phyloP scores from a whole-genome alignment of 805 yeast genomes.

The Hanseniaspora valbyensis region DNA sequence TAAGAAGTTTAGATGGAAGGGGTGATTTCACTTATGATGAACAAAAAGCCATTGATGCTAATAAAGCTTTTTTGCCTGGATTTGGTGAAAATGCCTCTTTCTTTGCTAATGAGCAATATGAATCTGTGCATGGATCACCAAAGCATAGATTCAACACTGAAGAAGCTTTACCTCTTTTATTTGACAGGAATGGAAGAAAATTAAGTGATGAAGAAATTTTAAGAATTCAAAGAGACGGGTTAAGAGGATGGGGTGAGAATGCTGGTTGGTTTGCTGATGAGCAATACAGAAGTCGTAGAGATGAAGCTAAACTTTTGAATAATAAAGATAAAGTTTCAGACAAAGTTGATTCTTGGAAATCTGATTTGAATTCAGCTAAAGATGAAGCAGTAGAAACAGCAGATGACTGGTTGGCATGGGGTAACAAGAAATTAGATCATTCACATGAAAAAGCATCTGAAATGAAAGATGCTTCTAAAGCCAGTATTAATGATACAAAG shows the following conservation, averaged over 20 bases:
- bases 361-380: conserved; percentile 25
- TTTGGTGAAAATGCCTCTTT: conserved; percentile 24
- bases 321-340: background rate
- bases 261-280: conserved; percentile 37
- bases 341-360: background rate
- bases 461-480: conserved; percentile 26
- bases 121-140: conserved; percentile 14
- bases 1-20: background rate
- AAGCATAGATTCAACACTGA: conserved; percentile 1
- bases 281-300: conserved; percentile 29
- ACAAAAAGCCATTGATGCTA: conserved; percentile 1
- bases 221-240: conserved; percentile 28
- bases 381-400: conserved; percentile 25
- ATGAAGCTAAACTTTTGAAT: conserved; percentile 17
- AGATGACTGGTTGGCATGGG: conserved; percentile 21
- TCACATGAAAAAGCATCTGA: conserved; percentile 20
- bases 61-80: conserved; percentile 18
- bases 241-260: conserved; percentile 39
- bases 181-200: conserved; percentile 1
- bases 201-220: conserved; percentile 25
- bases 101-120: conserved; percentile 22
- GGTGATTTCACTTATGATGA: conserved; percentile 4
- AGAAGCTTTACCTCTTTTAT: background rate
- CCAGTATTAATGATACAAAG: conserved; percentile 17
- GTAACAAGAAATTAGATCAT: conserved; percentile 19